Percentiles rank a stretch among this genome's conserved stretches.
phyloP scores from a whole-genome alignment of 805 yeast genomes.

The Candida wancherniae region DNA sequence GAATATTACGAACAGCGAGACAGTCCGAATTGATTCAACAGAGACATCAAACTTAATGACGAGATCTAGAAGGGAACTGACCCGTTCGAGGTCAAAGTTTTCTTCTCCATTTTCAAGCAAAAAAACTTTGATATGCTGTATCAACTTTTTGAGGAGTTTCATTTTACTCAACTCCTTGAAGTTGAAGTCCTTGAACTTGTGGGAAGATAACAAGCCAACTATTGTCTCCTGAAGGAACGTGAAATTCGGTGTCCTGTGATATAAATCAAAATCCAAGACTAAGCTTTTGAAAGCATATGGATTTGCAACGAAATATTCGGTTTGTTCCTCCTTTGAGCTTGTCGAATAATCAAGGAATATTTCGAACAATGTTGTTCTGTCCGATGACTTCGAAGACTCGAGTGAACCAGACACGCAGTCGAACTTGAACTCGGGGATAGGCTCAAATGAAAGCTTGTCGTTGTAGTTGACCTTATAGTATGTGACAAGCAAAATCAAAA shows the following conservation, averaged over 20 bases:
- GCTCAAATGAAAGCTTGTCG: conserved; percentile 2
- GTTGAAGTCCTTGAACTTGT: conserved; percentile 50
- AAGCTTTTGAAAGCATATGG: conserved; percentile 49
- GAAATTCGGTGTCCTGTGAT: conserved; percentile 51
- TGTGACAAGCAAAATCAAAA: conserved; percentile 49
- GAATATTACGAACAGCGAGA: conserved; percentile 46
- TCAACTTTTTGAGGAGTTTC: conserved; percentile 42
- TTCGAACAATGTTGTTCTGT: conserved; percentile 1
- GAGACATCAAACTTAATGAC: conserved; percentile 40
- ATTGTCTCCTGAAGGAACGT: conserved; percentile 55
- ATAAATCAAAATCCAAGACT: conserved; percentile 56
- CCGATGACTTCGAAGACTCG: background rate
- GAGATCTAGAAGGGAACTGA: conserved; percentile 19
- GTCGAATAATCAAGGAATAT: conserved; percentile 2
- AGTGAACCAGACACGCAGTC: too few relatives aligned
- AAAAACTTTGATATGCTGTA: conserved; percentile 45
- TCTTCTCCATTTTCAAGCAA: conserved; percentile 11
- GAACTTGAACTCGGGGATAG: background rate
- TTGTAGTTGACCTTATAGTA: conserved; percentile 34
- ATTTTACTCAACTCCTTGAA: conserved; percentile 47
- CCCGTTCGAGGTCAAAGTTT: conserved; percentile 10
- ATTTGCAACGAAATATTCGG: conserved; percentile 40
- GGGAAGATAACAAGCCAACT: conserved; percentile 48
- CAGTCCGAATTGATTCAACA: conserved; percentile 48
- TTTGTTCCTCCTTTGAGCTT: background rate